Evolutionary conservation across 192 early-diverging fungal genomes (phyloP).

Genomic region (Allomyces javanicus): DNA sequence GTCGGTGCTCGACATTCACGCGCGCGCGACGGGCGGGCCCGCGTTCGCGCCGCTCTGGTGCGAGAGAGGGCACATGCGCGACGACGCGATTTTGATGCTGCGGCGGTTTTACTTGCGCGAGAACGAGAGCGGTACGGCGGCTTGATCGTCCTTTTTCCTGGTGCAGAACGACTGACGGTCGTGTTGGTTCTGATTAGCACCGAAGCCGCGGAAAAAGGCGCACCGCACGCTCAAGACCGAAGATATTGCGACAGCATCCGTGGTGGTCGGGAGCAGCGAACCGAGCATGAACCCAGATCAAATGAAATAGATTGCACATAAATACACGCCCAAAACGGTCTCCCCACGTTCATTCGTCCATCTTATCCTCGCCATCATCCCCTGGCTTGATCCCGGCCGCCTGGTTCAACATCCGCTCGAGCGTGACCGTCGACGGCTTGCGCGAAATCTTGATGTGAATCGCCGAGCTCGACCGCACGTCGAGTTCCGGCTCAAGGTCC

Average conservation of each 20-base stretch:
- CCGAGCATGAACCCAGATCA: no score
- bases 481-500: no score
- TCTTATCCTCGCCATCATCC: no score
- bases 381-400: no score
- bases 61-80: slow-evolving; percentile 37
- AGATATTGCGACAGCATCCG: not conserved
- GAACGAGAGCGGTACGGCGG: slow-evolving; percentile 48
- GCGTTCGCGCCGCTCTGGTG: not conserved
- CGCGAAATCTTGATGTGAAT: no score
- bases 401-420: not conserved
- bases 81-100: slow-evolving; percentile 71
- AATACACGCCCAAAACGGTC: no score
- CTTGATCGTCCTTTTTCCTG: not conserved
- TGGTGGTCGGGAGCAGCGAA: no score
- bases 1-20: slow-evolving; percentile 60
- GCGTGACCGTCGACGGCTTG: no score
- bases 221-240: slow-evolving; percentile 61
- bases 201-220: slow-evolving; percentile 70
- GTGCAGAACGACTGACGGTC: not conserved
- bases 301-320: no score
- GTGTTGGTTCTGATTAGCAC: slow-evolving; percentile 30
- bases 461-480: no score
- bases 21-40: slow-evolving; percentile 26
- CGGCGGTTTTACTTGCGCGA: slow-evolving; percentile 84
- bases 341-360: no score